A percentile compares a stretch with the other conserved stretches of the same genome.
These are phyloP conservation scores for Hygrocybe punicea DNA, from an alignment of 768 basidiomycete species.

Conservation along the genomic window DNA sequence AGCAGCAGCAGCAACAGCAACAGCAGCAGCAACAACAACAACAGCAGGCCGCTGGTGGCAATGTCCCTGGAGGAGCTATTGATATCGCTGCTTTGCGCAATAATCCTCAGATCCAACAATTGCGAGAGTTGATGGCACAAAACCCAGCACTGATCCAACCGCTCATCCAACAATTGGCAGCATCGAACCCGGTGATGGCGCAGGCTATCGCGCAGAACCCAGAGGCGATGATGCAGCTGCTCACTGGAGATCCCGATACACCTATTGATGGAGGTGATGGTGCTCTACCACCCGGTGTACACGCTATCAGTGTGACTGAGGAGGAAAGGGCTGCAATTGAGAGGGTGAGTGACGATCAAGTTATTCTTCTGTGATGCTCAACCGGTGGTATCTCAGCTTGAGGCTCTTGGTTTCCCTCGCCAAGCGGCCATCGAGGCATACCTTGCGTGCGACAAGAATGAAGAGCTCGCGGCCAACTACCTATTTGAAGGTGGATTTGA, in stretches of 20 bases:
- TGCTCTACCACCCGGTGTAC: constrained; percentile 47
- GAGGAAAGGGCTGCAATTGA: constrained; percentile 89
- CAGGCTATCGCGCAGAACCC: constrained; percentile 70
- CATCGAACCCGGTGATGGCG: constrained; percentile 70
- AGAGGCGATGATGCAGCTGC: constrained; percentile 57
- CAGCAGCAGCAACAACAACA: constrained; percentile 28
- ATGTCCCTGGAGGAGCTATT: constrained; percentile 32
- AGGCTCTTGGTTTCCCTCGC: constrained; percentile 83
- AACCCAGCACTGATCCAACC: constrained; percentile 81
- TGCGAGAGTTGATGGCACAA: constrained; percentile 66
- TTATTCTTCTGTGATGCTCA: constrained; percentile 3
- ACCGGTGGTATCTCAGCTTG: constrained; percentile 49
- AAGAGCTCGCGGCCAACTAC: constrained; percentile 93
- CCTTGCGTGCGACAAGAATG: constrained; percentile 94
- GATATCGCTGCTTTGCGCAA: constrained; percentile 55
- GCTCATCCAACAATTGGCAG: constrained; percentile 77
- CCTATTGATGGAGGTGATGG: constrained; percentile 43
- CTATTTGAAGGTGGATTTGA: constrained; percentile 75
- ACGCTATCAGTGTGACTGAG: constrained; percentile 72
- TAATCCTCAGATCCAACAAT: constrained; percentile 63
- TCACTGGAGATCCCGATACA: constrained; percentile 47
- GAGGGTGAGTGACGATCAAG: constrained; percentile 54
- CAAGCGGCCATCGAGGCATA: constrained; percentile 85
- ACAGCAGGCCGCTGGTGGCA: constrained; percentile 32
- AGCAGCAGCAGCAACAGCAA: constrained; percentile 59